Base-by-base conservation (phyloP, 2,329 filamentous ascomycete genomes). In the Xylaria hypoxylon region DNA sequence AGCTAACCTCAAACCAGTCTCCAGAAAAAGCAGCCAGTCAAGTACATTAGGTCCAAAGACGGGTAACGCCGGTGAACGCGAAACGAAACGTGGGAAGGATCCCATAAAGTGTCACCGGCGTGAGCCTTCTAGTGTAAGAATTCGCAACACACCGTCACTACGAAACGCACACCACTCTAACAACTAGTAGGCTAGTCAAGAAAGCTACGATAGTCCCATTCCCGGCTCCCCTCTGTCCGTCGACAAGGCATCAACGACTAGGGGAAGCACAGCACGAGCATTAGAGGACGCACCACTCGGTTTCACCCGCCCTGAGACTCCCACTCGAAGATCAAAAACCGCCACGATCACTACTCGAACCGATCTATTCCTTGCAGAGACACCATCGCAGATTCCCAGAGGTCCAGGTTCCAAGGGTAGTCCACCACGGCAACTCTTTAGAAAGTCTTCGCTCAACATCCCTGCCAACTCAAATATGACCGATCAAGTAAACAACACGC, bases 131-230 rank as follows among this genome's bases (percentile, higher is more conserved):
- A 70, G 64, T 51, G 65, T 73, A 50, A 71, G 73, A 72, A 53
- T 57, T 15, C 33, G 59, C 38, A 55, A 31, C 26, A 44, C 22
- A 13, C 33, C 15, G 35, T 33, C 15, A 26, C 35, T 51, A 28
- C 17, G 28, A 44, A 64, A 26, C 17, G 26, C 7, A 51, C 26
- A 19, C 38, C 42, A n/a, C 42, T 44, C 64, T 68, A 44, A 65
- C 40, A 45, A 3, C 7, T 6, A 48, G 24, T 52, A 75, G 74
- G 59, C 70, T 19, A 74, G 70, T 59, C 70, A 69, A 53, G 71
- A 74, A 19, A 75, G 70, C 56, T 67, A 60, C 60, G 69, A 70
- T 44, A 58, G 35, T 33, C 58, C 62, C 17, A 55, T 42, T 58
- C 62, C 68, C 38, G 53, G 51, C 28, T 69, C 68, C 33, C 55